These are phyloP conservation scores for Quercus bicolor DNA, from an alignment of 306 rosid genomes.

Conservation along the genomic window DNA sequence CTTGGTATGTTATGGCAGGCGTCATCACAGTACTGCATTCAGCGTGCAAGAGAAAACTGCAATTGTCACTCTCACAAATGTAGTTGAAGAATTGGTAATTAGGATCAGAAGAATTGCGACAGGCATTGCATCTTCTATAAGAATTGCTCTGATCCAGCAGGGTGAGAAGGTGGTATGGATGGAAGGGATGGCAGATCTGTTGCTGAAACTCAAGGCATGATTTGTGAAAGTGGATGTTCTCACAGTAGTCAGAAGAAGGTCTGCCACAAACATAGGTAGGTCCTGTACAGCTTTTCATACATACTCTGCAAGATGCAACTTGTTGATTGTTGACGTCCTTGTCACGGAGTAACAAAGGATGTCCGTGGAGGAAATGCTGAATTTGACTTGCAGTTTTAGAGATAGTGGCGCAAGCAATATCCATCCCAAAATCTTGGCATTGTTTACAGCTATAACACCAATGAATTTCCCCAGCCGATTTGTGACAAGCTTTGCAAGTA, in stretches of 20 bases:
- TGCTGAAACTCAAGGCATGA: background rate
- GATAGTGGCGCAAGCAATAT: background rate
- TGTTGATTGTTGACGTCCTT: background rate
- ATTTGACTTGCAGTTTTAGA: background rate
- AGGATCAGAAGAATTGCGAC: too few species aligned
- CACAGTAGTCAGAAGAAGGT: background rate
- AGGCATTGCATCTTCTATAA: too few species aligned
- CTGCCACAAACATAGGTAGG: background rate
- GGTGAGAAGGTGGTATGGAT: background rate
- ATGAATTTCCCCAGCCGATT: too few species aligned
- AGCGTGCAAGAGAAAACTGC: background rate
- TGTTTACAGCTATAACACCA: too few species aligned
- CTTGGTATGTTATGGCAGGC: background rate
- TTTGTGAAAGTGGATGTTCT: background rate
- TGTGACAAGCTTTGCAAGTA: too few species aligned
- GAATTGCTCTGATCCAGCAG: too few species aligned
- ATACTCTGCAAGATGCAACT: background rate
- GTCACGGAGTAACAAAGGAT: background rate
- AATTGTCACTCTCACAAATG: background rate
- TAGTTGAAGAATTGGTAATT: too few species aligned
- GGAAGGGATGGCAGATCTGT: background rate
- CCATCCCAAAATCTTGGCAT: too few species aligned
- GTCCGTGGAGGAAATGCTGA: background rate
- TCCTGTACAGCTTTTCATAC: background rate
- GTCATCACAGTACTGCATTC: background rate